phyloP scores from a whole-genome alignment of 1,284 basidiomycete genomes.

The Ustilago loliicola region DNA sequence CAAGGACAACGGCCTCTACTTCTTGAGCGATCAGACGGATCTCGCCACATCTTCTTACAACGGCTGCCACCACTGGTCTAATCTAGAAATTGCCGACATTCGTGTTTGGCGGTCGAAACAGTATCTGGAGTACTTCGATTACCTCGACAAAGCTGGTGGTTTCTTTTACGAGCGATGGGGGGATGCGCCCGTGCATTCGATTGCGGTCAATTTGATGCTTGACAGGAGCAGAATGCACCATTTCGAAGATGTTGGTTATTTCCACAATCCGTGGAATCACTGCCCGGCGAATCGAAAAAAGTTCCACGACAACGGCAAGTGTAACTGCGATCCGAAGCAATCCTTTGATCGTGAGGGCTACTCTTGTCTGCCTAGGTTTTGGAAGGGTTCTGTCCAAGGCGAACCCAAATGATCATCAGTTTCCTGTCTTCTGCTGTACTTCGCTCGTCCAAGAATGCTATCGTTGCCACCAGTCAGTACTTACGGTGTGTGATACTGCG shows the following conservation, averaged over 20 bases:
- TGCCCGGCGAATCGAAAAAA: conserved; percentile 62
- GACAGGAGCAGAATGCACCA: conserved; percentile 49
- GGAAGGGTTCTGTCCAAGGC: conserved; percentile 57
- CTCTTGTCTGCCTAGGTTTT: conserved; percentile 62
- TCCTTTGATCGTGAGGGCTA: conserved; percentile 61
- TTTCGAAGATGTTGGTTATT: conserved; percentile 68
- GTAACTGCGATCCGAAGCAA: conserved; percentile 65
- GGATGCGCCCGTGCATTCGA: conserved; percentile 77
- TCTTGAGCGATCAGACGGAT: conserved; percentile 80
- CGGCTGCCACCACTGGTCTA: conserved; percentile 80
- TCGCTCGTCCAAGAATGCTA: no score
- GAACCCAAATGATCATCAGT: conserved; percentile 34
- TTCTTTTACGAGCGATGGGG: conserved; percentile 78
- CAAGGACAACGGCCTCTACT: conserved; percentile 80
- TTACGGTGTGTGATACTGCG: no score
- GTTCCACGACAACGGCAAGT: conserved; percentile 64
- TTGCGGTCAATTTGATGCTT: conserved; percentile 65
- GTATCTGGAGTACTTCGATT: conserved; percentile 83
- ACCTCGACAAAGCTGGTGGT: conserved; percentile 84
- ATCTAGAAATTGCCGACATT: conserved; percentile 78
- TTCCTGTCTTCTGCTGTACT: neutral
- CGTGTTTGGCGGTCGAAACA: conserved; percentile 84
- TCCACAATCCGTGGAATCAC: conserved; percentile 64
- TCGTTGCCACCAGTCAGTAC: no score
- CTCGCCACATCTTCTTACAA: conserved; percentile 74